Conservation (phyloP, 108 stramenopile species). For the Nitzschia inconspicua region DNA sequence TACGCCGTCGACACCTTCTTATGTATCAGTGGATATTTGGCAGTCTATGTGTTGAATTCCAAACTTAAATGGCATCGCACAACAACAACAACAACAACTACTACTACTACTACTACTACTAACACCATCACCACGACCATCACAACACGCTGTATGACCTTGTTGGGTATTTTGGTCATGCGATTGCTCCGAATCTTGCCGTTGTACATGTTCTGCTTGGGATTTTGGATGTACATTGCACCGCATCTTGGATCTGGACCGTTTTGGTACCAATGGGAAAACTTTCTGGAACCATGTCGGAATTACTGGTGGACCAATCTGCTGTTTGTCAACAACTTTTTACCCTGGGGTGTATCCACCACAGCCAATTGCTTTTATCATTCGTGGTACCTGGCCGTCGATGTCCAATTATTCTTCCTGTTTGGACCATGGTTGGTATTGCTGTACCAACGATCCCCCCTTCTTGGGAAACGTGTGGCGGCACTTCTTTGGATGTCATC, state of each 20-base stretch:
- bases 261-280: conserved; percentile 61
- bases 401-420: conserved; percentile 48
- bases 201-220: conserved; percentile 31
- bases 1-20: conserved; percentile 63
- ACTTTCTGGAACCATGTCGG: conserved; percentile 40
- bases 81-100: not conserved
- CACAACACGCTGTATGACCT: not conserved
- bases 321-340: conserved; percentile 61
- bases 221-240: conserved; percentile 47
- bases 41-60: conserved; percentile 29
- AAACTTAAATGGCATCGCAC: conserved; percentile 11
- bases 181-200: conserved; percentile 50
- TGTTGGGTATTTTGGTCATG: not conserved
- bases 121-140: not conserved
- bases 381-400: conserved; percentile 65
- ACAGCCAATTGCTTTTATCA: conserved; percentile 59
- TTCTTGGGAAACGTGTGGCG: not conserved
- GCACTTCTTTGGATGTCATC: conserved; percentile 13
- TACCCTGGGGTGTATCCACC: conserved; percentile 36
- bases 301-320: conserved; percentile 45
- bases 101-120: too few species aligned
- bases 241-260: conserved; percentile 45
- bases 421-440: conserved; percentile 29
- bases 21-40: conserved; percentile 50
- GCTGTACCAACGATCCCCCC: conserved; percentile 7